A percentile compares a stretch with the other conserved stretches of the same genome.
phyloP scores from a whole-genome alignment of 495 filamentous ascomycete genomes.

The Xylaria curta region DNA sequence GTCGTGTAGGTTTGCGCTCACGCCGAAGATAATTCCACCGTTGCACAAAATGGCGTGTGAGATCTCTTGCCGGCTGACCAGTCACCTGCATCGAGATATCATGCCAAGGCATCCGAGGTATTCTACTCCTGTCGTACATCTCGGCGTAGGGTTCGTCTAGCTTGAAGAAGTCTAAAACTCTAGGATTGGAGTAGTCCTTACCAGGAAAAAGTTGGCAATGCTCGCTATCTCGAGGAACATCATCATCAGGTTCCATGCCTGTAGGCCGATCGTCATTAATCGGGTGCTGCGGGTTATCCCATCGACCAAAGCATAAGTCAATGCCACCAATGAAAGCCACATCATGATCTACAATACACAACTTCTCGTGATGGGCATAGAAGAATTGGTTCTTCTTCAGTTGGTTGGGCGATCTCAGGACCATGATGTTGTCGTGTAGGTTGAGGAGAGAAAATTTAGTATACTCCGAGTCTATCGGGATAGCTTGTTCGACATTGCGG shows the following conservation, averaged over 20 bases:
- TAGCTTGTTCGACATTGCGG: constrained; percentile 95
- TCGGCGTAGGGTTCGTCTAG: constrained; percentile 96
- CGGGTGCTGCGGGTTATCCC: constrained; percentile 93
- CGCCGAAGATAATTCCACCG: constrained; percentile 98
- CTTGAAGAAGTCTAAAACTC: constrained; percentile 92
- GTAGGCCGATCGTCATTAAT: constrained; percentile 93
- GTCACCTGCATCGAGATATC: constrained; percentile 99
- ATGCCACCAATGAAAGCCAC: constrained; percentile 96
- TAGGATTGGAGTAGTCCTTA: constrained; percentile 98
- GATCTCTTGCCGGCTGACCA: constrained; percentile 91
- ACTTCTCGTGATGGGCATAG: constrained; percentile 98
- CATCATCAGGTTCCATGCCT: constrained; percentile 80
- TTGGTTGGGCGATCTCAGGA: constrained; percentile 95
- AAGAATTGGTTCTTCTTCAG: constrained; percentile 99
- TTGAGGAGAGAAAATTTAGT: constrained; percentile 98
- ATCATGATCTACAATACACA: constrained; percentile 94
- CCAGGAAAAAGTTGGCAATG: constrained; percentile 97
- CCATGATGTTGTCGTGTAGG: constrained; percentile 93
- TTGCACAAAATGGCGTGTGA: constrained; percentile 98
- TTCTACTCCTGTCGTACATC: constrained; percentile 92
- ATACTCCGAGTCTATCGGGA: constrained; percentile 98
- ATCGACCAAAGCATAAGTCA: constrained; percentile 95
- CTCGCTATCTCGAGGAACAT: constrained; percentile 84
- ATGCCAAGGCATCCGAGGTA: constrained; percentile 98
- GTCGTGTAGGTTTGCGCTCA: constrained; percentile 89